Percentiles rank a stretch among this genome's conserved stretches.
phyloP scores from a whole-genome alignment of 805 yeast species.

The Cyberlindnera bimundalis region DNA sequence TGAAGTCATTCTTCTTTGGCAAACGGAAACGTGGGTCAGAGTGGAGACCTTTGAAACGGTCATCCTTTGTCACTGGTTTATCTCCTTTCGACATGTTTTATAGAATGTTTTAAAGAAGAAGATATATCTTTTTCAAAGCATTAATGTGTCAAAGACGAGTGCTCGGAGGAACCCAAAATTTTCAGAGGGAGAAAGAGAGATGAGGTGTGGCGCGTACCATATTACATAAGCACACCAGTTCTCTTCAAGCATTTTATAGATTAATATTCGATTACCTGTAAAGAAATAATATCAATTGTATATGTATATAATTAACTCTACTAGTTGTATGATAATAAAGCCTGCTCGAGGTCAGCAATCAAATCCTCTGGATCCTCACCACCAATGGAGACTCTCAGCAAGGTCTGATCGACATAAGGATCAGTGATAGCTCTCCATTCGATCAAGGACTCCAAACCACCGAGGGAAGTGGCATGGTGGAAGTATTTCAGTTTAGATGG shows the following conservation, averaged over 20 bases:
- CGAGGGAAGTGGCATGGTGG: constrained; percentile 90
- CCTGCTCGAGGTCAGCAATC: constrained; percentile 67
- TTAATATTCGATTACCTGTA: too few species aligned
- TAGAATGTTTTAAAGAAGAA: not conserved
- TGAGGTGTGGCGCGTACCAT: constrained; percentile 13
- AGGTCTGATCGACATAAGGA: constrained; percentile 46
- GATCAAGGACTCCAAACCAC: constrained; percentile 86
- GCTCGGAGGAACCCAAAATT: constrained; percentile 6
- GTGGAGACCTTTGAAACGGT: constrained; percentile 74
- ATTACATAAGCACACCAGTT: constrained; percentile 1
- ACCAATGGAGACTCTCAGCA: constrained; percentile 78
- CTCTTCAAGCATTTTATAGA: not conserved
- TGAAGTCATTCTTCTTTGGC: constrained; percentile 65
- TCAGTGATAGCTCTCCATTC: constrained; percentile 89
- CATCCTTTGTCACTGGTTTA: constrained; percentile 48
- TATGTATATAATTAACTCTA: not conserved
- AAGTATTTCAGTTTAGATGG: constrained; percentile 67
- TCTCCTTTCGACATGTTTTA: constrained; percentile 13
- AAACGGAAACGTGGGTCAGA: constrained; percentile 84
- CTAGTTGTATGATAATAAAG: constrained; percentile 33
- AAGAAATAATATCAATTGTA: not conserved
- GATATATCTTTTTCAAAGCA: not conserved
- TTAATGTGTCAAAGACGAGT: not conserved
- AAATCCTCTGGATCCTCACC: constrained; percentile 75
- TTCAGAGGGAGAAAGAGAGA: constrained; percentile 7